A percentile compares a stretch with the other conserved stretches of the same genome.
Evolutionary conservation across 2,329 filamentous ascomycete genomes (phyloP).

Genomic region (Sporothrix globosa): DNA sequence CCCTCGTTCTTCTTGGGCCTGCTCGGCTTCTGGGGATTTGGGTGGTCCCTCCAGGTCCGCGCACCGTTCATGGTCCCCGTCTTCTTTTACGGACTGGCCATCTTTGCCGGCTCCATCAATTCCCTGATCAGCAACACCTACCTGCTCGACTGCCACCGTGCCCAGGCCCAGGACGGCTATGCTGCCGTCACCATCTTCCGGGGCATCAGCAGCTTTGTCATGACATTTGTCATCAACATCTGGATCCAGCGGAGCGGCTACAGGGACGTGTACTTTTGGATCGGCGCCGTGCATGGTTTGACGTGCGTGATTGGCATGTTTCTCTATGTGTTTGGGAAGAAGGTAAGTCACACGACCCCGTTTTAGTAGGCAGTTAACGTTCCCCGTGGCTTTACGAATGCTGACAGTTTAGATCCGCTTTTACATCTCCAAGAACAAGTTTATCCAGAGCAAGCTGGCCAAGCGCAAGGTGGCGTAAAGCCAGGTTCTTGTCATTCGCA

Average conservation of each 20-base stretch:
- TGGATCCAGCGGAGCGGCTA: slow-evolving; percentile 31
- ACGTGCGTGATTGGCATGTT: slow-evolving; percentile 5
- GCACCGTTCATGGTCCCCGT: slow-evolving; percentile 36
- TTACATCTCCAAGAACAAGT: slow-evolving; percentile 29
- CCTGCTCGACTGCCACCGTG: slow-evolving; percentile 34
- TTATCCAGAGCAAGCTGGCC: slow-evolving; percentile 16
- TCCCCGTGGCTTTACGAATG: not conserved
- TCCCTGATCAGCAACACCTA: slow-evolving; percentile 34
- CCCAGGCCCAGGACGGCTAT: slow-evolving; percentile 34
- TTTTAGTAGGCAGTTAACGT: not conserved
- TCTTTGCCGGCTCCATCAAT: slow-evolving; percentile 32
- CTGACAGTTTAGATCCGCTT: slow-evolving; percentile 22
- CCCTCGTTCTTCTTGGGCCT: slow-evolving; percentile 43
- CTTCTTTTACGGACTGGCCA: slow-evolving; percentile 34
- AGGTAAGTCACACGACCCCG: not conserved
- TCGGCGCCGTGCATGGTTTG: not conserved
- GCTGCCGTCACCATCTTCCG: slow-evolving; percentile 34
- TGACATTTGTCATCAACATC: slow-evolving; percentile 33
- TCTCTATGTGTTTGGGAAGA: slow-evolving; percentile 31
- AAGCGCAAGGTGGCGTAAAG: slow-evolving; percentile 6
- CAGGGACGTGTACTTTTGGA: slow-evolving; percentile 15
- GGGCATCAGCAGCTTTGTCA: slow-evolving; percentile 30
- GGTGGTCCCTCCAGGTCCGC: slow-evolving; percentile 36
- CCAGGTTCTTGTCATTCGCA: too few species aligned
- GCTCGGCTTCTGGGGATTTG: slow-evolving; percentile 46